Evolutionary conservation across 2,329 filamentous ascomycete species (phyloP).

Genomic region (Hypoxylon sp.): DNA sequence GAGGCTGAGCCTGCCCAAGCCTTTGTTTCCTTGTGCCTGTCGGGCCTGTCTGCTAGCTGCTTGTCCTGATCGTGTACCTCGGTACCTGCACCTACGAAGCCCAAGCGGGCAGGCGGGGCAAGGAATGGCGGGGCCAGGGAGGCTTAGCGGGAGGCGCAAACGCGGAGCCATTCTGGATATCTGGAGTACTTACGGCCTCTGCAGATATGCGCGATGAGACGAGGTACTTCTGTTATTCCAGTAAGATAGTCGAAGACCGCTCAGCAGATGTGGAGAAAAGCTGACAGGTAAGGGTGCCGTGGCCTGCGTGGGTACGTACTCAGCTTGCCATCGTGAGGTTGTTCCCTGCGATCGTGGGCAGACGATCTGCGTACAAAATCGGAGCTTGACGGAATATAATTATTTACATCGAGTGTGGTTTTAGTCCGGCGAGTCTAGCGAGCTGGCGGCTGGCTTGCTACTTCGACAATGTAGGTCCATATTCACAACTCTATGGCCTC

Average conservation of each 20-base stretch:
- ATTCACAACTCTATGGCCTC: too few relatives aligned
- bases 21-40: conserved; percentile 4
- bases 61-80: too few relatives aligned
- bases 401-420: too few relatives aligned
- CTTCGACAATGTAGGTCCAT: too few relatives aligned
- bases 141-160: conserved; percentile 17
- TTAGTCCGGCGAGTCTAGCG: too few relatives aligned
- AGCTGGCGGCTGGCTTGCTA: too few relatives aligned
- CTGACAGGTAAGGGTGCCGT: conserved; percentile 13
- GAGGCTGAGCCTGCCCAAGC: conserved; percentile 32
- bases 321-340: neutral
- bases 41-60: too few relatives aligned
- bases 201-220: neutral
- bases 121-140: conserved; percentile 21
- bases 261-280: neutral
- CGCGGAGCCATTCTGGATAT: too few relatives aligned
- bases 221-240: conserved; percentile 12
- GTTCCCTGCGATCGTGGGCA: too few relatives aligned
- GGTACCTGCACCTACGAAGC: too few relatives aligned
- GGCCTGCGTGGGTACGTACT: neutral
- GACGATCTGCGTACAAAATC: too few relatives aligned
- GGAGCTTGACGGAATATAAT: too few relatives aligned
- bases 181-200: conserved; percentile 4
- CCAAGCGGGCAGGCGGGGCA: conserved; percentile 12
- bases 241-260: neutral